Evolutionary conservation across 352 stramenopile species (phyloP).

Genomic region (Globisporangium nunn): DNA sequence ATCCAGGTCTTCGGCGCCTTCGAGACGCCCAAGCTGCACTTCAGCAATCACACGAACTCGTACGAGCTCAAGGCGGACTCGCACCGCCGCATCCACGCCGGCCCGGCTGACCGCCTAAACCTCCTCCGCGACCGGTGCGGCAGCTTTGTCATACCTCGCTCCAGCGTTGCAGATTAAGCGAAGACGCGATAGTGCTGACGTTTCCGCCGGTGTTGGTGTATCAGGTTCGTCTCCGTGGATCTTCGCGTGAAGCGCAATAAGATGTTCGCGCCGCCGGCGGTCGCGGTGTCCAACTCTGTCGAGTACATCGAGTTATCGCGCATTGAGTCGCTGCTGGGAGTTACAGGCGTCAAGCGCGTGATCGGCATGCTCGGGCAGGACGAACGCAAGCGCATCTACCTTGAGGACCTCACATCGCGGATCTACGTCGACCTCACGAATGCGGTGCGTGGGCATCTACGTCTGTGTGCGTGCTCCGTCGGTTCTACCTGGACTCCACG

Average conservation of each 20-base stretch:
- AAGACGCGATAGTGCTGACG: not conserved
- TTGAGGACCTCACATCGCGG: constrained; percentile 78
- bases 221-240: constrained; percentile 59
- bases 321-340: constrained; percentile 82
- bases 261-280: constrained; percentile 62
- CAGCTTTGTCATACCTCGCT: no score
- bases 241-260: constrained; percentile 78
- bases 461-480: no score
- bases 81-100: constrained; percentile 49
- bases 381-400: constrained; percentile 66
- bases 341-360: constrained; percentile 67
- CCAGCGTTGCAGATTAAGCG: no score
- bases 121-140: constrained; percentile 53
- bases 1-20: constrained; percentile 86
- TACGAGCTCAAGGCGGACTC: constrained; percentile 66
- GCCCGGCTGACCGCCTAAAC: constrained; percentile 46
- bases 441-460: constrained; percentile 9
- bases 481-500: no score
- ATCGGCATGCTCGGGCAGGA: constrained; percentile 84
- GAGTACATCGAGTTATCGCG: constrained; percentile 84
- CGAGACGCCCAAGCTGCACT: constrained; percentile 57
- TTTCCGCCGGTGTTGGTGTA: not conserved
- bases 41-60: constrained; percentile 51
- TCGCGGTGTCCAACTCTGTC: constrained; percentile 38
- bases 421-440: constrained; percentile 75